Evolutionary conservation across 805 yeast genomes (phyloP).

Genomic region (Zygosaccharomyces lentus): DNA sequence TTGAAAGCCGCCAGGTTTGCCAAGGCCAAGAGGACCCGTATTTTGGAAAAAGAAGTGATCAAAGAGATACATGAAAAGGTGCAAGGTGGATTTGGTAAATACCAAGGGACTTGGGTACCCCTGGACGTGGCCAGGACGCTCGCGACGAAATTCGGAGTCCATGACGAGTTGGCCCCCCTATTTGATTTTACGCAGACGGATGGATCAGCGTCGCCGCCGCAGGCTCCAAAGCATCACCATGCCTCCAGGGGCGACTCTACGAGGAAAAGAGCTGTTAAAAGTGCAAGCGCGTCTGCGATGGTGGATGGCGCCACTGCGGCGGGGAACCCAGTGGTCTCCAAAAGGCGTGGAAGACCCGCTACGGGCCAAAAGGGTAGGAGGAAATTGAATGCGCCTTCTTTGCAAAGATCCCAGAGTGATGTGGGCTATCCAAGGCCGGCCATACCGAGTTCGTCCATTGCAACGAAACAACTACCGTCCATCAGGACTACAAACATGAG

Average conservation of each 20-base stretch:
- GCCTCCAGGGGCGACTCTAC: constrained; percentile 47
- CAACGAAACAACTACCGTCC: constrained; percentile 24
- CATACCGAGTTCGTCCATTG: constrained; percentile 26
- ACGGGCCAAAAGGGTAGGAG: constrained; percentile 19
- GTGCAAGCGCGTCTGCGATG: constrained; percentile 20
- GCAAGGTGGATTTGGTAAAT: constrained; percentile 96
- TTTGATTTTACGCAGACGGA: constrained; percentile 55
- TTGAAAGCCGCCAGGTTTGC: constrained; percentile 91
- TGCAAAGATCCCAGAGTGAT: constrained; percentile 32
- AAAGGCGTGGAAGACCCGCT: constrained; percentile 35
- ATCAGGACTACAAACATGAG: constrained; percentile 14
- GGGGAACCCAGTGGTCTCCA: constrained; percentile 20
- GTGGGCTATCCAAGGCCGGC: constrained; percentile 26
- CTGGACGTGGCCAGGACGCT: constrained; percentile 65
- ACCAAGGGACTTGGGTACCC: constrained; percentile 97
- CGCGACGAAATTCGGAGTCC: constrained; percentile 62
- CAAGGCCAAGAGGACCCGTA: constrained; percentile 88
- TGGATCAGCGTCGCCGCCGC: constrained; percentile 52
- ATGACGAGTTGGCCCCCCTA: constrained; percentile 56
- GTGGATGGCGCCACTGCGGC: constrained; percentile 17
- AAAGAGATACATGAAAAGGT: constrained; percentile 85
- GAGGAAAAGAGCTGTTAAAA: constrained; percentile 26
- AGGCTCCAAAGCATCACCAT: constrained; percentile 64
- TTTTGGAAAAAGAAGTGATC: constrained; percentile 90
- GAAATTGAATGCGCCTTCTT: constrained; percentile 16